Conservation (phyloP, 2,329 filamentous ascomycete species). For the Fusarium subtropicale region DNA sequence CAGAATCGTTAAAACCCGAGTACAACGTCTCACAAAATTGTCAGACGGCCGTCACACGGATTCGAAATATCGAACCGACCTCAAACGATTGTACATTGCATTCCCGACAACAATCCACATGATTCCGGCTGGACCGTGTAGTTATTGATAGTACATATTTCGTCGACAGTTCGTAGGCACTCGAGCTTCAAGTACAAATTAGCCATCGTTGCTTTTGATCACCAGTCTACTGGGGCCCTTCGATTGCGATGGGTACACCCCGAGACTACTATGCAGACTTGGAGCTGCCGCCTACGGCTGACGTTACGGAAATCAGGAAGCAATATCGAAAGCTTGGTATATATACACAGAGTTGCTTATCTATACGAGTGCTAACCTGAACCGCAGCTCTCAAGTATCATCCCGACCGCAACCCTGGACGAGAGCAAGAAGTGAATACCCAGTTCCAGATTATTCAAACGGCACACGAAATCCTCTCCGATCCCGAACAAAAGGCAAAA, state of each 20-base stretch:
- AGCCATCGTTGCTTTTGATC: constrained; percentile 4
- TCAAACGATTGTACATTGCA: neutral
- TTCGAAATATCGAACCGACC: neutral
- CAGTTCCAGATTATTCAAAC: constrained; percentile 90
- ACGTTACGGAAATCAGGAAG: constrained; percentile 82
- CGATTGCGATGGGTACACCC: constrained; percentile 55
- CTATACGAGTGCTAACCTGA: constrained; percentile 42
- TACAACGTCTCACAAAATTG: neutral
- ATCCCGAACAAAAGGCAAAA: constrained; percentile 62
- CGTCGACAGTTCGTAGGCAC: neutral
- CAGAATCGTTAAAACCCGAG: neutral
- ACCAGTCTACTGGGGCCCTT: constrained; percentile 21
- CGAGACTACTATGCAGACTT: constrained; percentile 90
- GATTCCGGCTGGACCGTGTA: neutral
- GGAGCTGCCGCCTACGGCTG: constrained; percentile 74
- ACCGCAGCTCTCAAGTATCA: constrained; percentile 81
- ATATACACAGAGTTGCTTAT: constrained; percentile 29
- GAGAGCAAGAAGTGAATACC: constrained; percentile 80
- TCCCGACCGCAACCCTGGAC: constrained; percentile 88
- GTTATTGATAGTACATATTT: constrained; percentile 10
- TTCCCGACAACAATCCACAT: constrained; percentile 9
- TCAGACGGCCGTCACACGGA: neutral
- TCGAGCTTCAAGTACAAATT: constrained; percentile 1
- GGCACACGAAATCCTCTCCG: constrained; percentile 79
- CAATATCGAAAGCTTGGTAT: constrained; percentile 85